Percentiles rank a stretch among this genome's conserved stretches.
phyloP scores from a whole-genome alignment of 192 early-diverging fungal species.

The Cetraspora pellucida region DNA sequence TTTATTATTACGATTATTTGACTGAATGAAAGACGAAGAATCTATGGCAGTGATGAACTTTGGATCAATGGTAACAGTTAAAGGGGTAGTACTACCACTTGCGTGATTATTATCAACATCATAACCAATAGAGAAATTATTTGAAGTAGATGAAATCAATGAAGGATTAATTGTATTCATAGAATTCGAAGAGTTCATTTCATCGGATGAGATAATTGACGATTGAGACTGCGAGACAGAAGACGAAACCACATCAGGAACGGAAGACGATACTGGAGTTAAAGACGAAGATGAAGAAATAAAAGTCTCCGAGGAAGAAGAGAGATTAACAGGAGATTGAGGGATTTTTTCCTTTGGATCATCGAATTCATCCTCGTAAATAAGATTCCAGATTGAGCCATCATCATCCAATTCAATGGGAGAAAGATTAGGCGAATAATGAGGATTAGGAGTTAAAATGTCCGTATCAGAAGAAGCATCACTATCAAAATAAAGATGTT shows the following conservation, averaged over 20 bases:
- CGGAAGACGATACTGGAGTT: background rate
- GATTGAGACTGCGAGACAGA: background rate
- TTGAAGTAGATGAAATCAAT: background rate
- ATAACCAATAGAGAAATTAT: background rate
- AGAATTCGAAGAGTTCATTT: background rate
- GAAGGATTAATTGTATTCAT: conserved; percentile 4
- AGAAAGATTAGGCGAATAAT: conserved; percentile 9
- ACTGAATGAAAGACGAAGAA: background rate
- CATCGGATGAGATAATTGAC: background rate
- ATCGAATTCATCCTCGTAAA: background rate
- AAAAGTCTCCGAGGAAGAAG: background rate
- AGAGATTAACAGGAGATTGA: background rate
- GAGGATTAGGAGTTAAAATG: conserved; percentile 15
- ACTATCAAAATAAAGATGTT: conserved; percentile 26
- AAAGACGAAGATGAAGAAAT: background rate
- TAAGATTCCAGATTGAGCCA: background rate
- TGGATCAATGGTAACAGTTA: background rate
- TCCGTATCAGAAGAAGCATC: conserved; percentile 32
- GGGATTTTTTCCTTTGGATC: background rate
- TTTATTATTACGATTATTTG: background rate
- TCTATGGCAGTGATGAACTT: background rate
- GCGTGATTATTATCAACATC: background rate
- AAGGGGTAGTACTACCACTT: background rate
- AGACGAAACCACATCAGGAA: background rate
- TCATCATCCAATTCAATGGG: background rate